Conservation (phyloP, 805 yeast genomes). For the Candida ficus region DNA sequence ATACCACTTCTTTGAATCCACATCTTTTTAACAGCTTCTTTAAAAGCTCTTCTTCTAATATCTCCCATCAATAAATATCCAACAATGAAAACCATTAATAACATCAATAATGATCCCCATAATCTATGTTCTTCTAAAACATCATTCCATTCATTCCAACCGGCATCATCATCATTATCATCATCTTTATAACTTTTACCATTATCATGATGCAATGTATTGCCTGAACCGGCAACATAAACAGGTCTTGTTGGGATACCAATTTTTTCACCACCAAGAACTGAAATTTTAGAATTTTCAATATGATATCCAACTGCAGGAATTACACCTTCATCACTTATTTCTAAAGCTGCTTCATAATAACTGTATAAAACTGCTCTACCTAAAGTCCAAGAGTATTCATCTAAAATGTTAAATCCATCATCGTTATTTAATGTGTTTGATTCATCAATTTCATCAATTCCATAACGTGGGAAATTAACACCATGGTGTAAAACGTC, state of each 20-base stretch:
- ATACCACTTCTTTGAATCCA: slow-evolving; percentile 8
- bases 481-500: slow-evolving; percentile 54
- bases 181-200: slow-evolving; percentile 23
- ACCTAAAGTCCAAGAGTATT: slow-evolving; percentile 54
- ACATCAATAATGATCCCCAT: slow-evolving; percentile 32
- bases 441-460: slow-evolving; percentile 28
- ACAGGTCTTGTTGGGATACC: slow-evolving; percentile 40
- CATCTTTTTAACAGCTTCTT: slow-evolving; percentile 11
- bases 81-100: slow-evolving; percentile 26
- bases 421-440: slow-evolving; percentile 20
- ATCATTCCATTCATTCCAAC: slow-evolving; percentile 37
- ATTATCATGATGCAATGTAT: slow-evolving; percentile 10
- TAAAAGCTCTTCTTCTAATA: slow-evolving; percentile 19
- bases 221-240: slow-evolving; percentile 22
- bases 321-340: background rate
- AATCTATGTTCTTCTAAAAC: slow-evolving; percentile 28
- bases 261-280: slow-evolving; percentile 48
- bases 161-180: slow-evolving; percentile 24
- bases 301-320: slow-evolving; percentile 40
- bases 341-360: slow-evolving; percentile 36
- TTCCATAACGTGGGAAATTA: slow-evolving; percentile 51
- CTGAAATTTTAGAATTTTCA: slow-evolving; percentile 42
- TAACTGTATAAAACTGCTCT: slow-evolving; percentile 58
- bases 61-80: slow-evolving; percentile 33
- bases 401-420: slow-evolving; percentile 39